These are phyloP conservation scores for Cynara cardunculus DNA, from an alignment of 129 eudicot species.

Conservation along the genomic window DNA sequence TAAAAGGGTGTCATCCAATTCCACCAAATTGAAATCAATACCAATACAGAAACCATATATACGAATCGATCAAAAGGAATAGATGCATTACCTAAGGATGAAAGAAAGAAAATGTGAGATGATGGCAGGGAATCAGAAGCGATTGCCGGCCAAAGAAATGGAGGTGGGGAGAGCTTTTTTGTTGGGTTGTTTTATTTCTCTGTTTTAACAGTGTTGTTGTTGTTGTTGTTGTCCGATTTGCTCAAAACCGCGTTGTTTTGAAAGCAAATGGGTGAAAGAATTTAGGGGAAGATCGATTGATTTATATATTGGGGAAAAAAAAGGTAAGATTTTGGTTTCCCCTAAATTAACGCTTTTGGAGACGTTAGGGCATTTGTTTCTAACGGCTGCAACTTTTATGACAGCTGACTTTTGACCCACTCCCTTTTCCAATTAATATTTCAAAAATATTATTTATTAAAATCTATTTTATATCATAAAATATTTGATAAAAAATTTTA, in stretches of 20 bases:
- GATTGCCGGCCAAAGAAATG: slow-evolving; percentile 17
- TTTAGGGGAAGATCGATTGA: slow-evolving; percentile 11
- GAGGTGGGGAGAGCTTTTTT: slow-evolving; percentile 1
- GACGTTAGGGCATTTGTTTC: slow-evolving; percentile 30
- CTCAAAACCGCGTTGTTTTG: slow-evolving; percentile 15
- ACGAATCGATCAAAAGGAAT: neutral
- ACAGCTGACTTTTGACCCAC: slow-evolving; percentile 7
- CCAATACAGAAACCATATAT: neutral
- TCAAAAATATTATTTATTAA: neutral
- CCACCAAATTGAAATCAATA: neutral
- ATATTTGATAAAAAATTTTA: too few relatives aligned
- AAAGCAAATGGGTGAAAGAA: slow-evolving; percentile 12
- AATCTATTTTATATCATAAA: too few relatives aligned
- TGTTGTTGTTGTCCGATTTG: slow-evolving; percentile 9
- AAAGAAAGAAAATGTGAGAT: slow-evolving; percentile 13
- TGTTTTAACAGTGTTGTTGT: slow-evolving; percentile 11
- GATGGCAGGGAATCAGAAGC: slow-evolving; percentile 22
- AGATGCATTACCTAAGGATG: slow-evolving; percentile 15
- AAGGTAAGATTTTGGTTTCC: neutral
- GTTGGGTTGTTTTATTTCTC: neutral
- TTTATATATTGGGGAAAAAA: neutral
- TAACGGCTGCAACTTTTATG: slow-evolving; percentile 31
- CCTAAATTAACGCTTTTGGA: slow-evolving; percentile 24
- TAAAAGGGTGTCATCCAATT: neutral
- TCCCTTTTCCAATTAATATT: neutral